Conservation (phyloP, 768 basidiomycete species). For the Mycena metata region DNA sequence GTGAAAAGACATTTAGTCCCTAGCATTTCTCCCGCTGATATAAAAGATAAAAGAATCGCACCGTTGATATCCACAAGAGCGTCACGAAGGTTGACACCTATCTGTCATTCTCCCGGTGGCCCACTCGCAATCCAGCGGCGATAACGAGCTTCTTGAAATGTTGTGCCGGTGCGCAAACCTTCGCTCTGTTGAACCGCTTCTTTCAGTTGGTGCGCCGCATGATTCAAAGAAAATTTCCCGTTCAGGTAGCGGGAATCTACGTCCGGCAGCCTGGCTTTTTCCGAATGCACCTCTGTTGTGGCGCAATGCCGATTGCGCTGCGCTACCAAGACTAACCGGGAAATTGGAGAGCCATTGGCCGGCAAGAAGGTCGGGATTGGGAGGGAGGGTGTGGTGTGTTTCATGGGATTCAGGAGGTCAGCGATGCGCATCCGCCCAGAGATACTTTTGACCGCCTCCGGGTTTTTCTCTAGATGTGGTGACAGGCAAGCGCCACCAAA, state of each 20-base stretch:
- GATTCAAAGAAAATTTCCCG: conserved; percentile 23
- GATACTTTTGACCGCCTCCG: background rate
- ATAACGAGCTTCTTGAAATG: conserved; percentile 14
- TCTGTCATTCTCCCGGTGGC: too few species aligned
- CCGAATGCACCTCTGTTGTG: background rate
- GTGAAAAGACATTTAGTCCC: too few species aligned
- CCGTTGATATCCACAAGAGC: too few species aligned
- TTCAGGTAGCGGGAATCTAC: too few species aligned
- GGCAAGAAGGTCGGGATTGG: background rate
- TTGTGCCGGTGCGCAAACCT: conserved; percentile 2
- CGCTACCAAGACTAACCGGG: background rate
- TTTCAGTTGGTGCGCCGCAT: conserved; percentile 21
- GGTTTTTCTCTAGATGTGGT: too few species aligned
- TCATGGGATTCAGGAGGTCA: background rate
- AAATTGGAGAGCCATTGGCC: background rate
- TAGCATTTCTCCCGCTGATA: too few species aligned
- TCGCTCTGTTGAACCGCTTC: conserved; percentile 19
- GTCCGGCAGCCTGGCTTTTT: too few species aligned
- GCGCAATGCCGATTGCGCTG: conserved; percentile 21
- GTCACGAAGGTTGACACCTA: too few species aligned
- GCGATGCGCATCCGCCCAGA: conserved; percentile 17
- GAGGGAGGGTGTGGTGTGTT: background rate
- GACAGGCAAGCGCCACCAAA: too few species aligned
- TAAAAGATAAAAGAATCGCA: too few species aligned
- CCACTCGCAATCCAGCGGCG: conserved; percentile 18